phyloP scores from a whole-genome alignment of 345 rosid genomes.

The Camelina hispida region DNA sequence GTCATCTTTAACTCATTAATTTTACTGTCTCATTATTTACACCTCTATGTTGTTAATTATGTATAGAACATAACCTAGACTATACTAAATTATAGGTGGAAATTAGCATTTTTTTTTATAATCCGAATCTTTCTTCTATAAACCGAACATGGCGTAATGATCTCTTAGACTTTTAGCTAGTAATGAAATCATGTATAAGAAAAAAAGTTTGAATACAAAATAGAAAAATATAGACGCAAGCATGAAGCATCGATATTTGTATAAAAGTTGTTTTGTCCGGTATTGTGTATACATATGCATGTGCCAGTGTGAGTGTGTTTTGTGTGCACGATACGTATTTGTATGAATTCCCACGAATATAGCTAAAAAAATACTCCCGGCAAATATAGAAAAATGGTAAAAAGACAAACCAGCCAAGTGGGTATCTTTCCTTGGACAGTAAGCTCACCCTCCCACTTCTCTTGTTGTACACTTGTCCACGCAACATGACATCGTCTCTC shows the following conservation, averaged over 20 bases:
- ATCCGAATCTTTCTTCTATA: not conserved
- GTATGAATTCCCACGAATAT: slow-evolving; percentile 15
- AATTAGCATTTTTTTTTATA: not conserved
- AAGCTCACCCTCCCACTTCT: slow-evolving; percentile 87
- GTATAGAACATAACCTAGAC: not conserved
- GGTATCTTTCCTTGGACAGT: slow-evolving; percentile 80
- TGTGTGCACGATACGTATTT: slow-evolving; percentile 41
- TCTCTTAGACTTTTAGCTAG: not conserved
- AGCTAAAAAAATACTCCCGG: not conserved
- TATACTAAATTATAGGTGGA: not conserved
- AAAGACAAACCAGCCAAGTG: slow-evolving; percentile 78
- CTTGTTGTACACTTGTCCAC: slow-evolving; percentile 83
- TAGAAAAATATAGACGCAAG: not conserved
- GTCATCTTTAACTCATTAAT: slow-evolving; percentile 2
- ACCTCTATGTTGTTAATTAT: too few relatives aligned
- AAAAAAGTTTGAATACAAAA: not conserved
- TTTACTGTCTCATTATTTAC: not conserved
- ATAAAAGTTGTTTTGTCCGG: not conserved
- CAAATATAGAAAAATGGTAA: not conserved
- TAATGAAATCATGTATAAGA: not conserved
- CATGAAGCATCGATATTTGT: not conserved
- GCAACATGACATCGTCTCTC: slow-evolving; percentile 60
- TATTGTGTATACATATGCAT: slow-evolving; percentile 4
- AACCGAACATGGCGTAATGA: not conserved
- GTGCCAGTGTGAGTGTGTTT: slow-evolving; percentile 31